Percentiles rank a stretch among this genome's conserved stretches.
Conservation (phyloP, 148 eudicot genomes). For the Gaultheria prostrata region DNA sequence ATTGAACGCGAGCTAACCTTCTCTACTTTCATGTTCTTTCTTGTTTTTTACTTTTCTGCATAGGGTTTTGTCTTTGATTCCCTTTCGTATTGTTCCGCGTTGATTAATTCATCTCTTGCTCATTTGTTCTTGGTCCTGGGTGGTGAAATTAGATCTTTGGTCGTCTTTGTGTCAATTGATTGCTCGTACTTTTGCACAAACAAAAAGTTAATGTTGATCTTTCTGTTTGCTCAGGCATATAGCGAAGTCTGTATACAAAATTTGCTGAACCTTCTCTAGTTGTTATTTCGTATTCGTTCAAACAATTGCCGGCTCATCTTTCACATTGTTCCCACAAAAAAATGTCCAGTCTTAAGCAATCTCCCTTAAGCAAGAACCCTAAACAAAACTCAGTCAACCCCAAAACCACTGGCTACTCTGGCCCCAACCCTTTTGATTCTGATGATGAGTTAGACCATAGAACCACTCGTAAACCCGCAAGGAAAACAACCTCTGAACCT, state of each 20-base stretch:
- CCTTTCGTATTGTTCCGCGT: too few relatives aligned
- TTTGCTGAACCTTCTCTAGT: not conserved
- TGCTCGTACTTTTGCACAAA: not conserved
- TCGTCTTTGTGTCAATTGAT: not conserved
- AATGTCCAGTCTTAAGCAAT: slow-evolving; percentile 63
- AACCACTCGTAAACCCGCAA: slow-evolving; percentile 30
- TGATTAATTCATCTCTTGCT: not conserved
- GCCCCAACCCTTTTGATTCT: slow-evolving; percentile 75
- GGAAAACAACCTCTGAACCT: slow-evolving; percentile 52
- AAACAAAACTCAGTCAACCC: slow-evolving; percentile 48
- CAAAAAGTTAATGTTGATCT: not conserved
- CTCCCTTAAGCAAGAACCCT: slow-evolving; percentile 54
- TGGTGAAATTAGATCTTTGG: not conserved
- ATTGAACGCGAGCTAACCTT: not conserved
- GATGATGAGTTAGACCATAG: slow-evolving; percentile 57
- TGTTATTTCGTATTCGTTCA: not conserved
- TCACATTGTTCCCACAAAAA: slow-evolving; percentile 13
- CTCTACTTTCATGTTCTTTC: not conserved
- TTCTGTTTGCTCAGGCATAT: slow-evolving; percentile 6
- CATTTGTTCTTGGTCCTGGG: not conserved
- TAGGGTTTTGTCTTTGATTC: not conserved
- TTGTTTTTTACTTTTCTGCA: not conserved
- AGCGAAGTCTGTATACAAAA: not conserved
- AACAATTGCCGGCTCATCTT: not conserved
- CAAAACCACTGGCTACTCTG: slow-evolving; percentile 19